phyloP scores from a whole-genome alignment of 164 flowering plant species.

The Vitis rupestris region DNA sequence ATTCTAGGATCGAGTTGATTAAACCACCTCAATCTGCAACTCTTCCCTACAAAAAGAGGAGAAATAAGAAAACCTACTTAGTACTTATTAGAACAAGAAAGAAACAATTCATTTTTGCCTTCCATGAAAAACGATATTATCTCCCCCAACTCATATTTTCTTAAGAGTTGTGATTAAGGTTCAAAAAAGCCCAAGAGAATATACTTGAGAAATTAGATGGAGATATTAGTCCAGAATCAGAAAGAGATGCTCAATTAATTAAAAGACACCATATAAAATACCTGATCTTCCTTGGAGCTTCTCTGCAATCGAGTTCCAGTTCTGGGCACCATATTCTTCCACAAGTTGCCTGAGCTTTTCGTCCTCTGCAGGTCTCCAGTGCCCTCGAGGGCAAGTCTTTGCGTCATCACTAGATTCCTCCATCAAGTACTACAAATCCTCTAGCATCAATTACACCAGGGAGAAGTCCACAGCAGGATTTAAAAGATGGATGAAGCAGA shows the following conservation, averaged over 20 bases:
- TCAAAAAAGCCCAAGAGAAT: too few relatives aligned
- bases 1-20: conserved; percentile 91
- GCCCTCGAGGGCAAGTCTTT: conserved; percentile 67
- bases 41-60: conserved; percentile 52
- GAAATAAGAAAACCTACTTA: background rate
- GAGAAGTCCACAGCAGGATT: conserved; percentile 23
- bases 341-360: conserved; percentile 69
- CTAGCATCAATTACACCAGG: conserved; percentile 2
- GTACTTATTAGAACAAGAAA: background rate
- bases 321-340: conserved; percentile 72
- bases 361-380: conserved; percentile 89
- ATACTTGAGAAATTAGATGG: too few relatives aligned
- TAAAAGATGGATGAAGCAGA: conserved; percentile 5
- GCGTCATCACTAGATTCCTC: conserved; percentile 42
- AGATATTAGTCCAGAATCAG: background rate
- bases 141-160: too few relatives aligned
- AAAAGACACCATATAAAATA: background rate
- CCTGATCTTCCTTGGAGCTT: conserved; percentile 91
- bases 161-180: too few relatives aligned
- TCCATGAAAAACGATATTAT: too few relatives aligned
- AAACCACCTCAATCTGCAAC: conserved; percentile 91
- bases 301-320: conserved; percentile 85
- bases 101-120: too few relatives aligned
- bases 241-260: background rate
- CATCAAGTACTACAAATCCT: conserved; percentile 19